phyloP scores from a whole-genome alignment of 305 asterid genomes.

The Striga hermonthica region DNA sequence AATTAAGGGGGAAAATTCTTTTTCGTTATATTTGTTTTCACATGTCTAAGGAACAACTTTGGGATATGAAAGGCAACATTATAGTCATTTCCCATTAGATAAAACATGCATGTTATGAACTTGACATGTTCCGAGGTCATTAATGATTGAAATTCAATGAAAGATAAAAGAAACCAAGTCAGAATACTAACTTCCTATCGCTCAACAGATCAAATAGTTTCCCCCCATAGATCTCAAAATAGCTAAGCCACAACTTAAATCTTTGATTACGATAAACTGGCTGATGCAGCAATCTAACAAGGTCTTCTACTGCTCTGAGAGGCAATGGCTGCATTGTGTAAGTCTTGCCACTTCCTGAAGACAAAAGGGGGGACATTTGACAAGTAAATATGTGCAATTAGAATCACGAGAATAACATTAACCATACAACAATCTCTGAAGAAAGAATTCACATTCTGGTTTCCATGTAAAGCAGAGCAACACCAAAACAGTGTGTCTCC shows the following conservation, averaged over 20 bases:
- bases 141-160: conserved; percentile 21
- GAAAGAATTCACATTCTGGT: conserved; percentile 24
- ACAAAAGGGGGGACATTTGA: conserved; percentile 17
- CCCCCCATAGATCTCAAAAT: conserved; percentile 91
- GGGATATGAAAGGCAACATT: conserved; percentile 17
- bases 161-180: conserved; percentile 29
- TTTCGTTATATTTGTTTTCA: conserved; percentile 13
- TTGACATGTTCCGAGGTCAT: conserved; percentile 16
- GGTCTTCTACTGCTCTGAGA: conserved; percentile 92
- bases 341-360: conserved; percentile 95
- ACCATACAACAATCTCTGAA: conserved; percentile 11
- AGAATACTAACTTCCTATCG: conserved; percentile 77
- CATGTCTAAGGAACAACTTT: conserved; percentile 13
- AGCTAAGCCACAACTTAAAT: conserved; percentile 98
- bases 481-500: conserved; percentile 10
- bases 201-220: conserved; percentile 94
- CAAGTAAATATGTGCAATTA: conserved; percentile 23
- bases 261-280: conserved; percentile 84
- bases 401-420: conserved; percentile 24
- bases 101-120: not conserved
- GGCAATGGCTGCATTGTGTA: conserved; percentile 99
- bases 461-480: conserved; percentile 24
- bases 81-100: not conserved
- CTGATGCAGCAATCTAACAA: conserved; percentile 80
- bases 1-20: not conserved